Evolutionary conservation across 2,329 filamentous ascomycete genomes (phyloP).

Genomic region (Pyrenophora tritici-repentis): DNA sequence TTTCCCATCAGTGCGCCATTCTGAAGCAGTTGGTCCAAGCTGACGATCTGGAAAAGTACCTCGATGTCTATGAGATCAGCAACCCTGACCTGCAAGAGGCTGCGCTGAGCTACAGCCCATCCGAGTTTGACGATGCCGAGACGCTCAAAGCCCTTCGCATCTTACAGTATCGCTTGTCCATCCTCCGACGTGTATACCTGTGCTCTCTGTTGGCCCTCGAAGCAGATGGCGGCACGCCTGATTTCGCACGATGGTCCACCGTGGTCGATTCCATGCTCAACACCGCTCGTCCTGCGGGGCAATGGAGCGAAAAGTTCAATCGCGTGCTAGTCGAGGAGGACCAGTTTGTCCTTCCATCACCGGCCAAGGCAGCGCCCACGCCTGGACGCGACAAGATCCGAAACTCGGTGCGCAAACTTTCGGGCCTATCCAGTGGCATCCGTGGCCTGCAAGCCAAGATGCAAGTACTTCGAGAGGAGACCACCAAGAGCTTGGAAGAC

Average conservation of each 20-base stretch:
- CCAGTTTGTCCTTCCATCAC: slow-evolving; percentile 57
- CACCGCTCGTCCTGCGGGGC: slow-evolving; percentile 65
- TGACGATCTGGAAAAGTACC: slow-evolving; percentile 86
- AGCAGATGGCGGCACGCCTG: slow-evolving; percentile 75
- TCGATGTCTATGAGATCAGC: slow-evolving; percentile 67
- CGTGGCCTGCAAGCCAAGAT: slow-evolving; percentile 92
- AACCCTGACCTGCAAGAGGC: slow-evolving; percentile 55
- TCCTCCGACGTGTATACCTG: slow-evolving; percentile 80
- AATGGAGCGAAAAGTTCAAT: slow-evolving; percentile 69
- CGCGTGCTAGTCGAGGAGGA: slow-evolving; percentile 79
- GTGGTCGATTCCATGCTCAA: slow-evolving; percentile 75
- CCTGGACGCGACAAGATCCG: slow-evolving; percentile 84
- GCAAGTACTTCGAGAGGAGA: slow-evolving; percentile 88
- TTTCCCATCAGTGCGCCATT: slow-evolving; percentile 69
- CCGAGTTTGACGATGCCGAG: slow-evolving; percentile 75
- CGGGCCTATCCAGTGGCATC: slow-evolving; percentile 86
- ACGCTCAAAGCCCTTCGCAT: slow-evolving; percentile 76
- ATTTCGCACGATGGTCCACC: slow-evolving; percentile 77
- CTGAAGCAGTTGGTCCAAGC: slow-evolving; percentile 77
- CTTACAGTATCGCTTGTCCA: slow-evolving; percentile 71
- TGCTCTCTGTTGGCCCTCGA: slow-evolving; percentile 89
- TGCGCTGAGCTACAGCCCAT: slow-evolving; percentile 60
- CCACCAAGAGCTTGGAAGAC: slow-evolving; percentile 76
- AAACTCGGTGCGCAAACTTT: slow-evolving; percentile 84
- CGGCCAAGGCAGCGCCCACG: slow-evolving; percentile 64